Base-by-base conservation (phyloP, 1,284 basidiomycete genomes). In the Malassezia brasiliensis region DNA sequence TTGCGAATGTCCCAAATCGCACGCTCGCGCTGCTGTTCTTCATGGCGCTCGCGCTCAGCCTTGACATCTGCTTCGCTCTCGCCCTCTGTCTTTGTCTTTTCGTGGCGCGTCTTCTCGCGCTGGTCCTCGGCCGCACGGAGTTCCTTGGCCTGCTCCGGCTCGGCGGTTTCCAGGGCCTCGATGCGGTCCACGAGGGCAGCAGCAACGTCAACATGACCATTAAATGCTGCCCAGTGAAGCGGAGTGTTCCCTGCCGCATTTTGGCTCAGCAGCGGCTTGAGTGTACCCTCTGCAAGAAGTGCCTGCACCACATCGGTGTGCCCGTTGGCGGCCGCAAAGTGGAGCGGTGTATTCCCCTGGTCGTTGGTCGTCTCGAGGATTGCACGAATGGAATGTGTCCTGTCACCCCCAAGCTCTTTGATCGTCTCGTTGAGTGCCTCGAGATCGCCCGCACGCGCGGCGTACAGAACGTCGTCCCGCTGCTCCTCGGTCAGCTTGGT, bases 181-280 rank as follows among this genome's bases (percentile, higher is more conserved):
- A 72, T 68, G 10, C 56, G 52, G 10, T 59, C 51, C 2, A 71
- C 57, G 30, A 74, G 61, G 6, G 49, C 45, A 32, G 62, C 60
- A 50, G 67, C 69, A 7, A 61, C 41, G 2, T 56, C 52, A 11
- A 71, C 44, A 46, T 74, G 71, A 0, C 72, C 72, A 48, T 74
- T 74, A 31, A 74, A 64, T 2, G 66, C 67, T 0, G 72, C 72
- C 72, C 72, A 74, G 60, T 74, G 72, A 14, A 74, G 52, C 5
- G 72, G 56, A 4, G 72, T 74, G 56, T 73, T 74, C 47, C 72
- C 72, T 0, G 69, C 54, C 1, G 51, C 28, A 57, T 74, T 74
- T 45, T 65, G 68, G 19, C 53, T 50, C 2, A 74, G 62, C 5
- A 70, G 49, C 17, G 45, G 45, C 7, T 34, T 10, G 11, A 72